Evolutionary conservation across 192 early-diverging fungal genomes (phyloP), one percentile per base, ranked within the genome.

Genomic region (Coemansia sp.): DNA sequence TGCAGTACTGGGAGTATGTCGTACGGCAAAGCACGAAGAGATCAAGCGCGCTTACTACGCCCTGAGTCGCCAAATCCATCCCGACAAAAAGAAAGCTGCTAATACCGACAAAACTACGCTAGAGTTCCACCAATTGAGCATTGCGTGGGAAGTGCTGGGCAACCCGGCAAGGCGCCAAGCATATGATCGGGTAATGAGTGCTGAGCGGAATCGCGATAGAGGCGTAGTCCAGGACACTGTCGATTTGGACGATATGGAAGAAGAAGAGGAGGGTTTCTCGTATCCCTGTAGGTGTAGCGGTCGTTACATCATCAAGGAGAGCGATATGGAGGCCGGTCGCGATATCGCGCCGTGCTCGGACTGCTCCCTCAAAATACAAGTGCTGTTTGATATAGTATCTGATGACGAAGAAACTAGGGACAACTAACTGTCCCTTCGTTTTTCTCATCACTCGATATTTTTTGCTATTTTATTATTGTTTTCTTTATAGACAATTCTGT

Each of bases 181-280:
- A 1, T 78, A 83, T 45, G 81, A 83, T 51, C 45, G n/a, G 44
- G 41, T 21, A 48, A 62, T 36, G 36, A 66, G 17, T 13, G 45
- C 66, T 1, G 34, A 31, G 17, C 62, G 67, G 34, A 72, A 50
- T 44, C 66, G 61, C 4, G 24, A 29, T 31, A 76, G 72, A 13
- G 89, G 86, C 14, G 85, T 87, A 3, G 87, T 93, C 39, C 87
- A 91, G 64, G 88, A 85, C 39, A 91, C 92, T 35, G 81, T 94
- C 27, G 91, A 93, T 74, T 65, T 94, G 63, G 93, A 94, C 64
- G 90, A 92, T 29, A 93, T 94, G 93, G 88, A 88, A 59, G 86
- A 89, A 66, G 76, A 81, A 44, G 57, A 50, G 0, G 51, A 68
- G 0, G 57, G 53, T 1, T 93, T 86, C 59, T 69, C 85, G 14